Evolutionary conservation across 768 basidiomycete genomes (phyloP).

Genomic region (Mycena rebaudengoi): DNA sequence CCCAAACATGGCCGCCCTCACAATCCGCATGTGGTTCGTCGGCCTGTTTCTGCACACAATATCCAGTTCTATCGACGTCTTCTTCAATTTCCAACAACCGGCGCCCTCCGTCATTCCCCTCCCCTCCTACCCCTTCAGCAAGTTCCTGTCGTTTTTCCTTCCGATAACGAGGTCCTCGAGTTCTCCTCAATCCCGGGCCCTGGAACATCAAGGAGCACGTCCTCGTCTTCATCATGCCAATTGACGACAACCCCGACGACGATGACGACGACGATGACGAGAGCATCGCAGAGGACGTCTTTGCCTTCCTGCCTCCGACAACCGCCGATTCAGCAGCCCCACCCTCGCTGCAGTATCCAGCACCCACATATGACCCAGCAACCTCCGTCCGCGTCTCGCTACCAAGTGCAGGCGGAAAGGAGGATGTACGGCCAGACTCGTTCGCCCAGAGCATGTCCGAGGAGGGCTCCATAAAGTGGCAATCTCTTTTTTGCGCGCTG

Average conservation of each 20-base stretch:
- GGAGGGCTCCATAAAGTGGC: slow-evolving; percentile 62
- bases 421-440: slow-evolving; percentile 5
- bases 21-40: slow-evolving; percentile 84
- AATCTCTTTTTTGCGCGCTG: slow-evolving; percentile 26
- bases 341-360: slow-evolving; percentile 32
- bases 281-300: slow-evolving; percentile 84
- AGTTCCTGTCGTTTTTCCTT: slow-evolving; percentile 68
- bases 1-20: slow-evolving; percentile 79
- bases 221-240: slow-evolving; percentile 84
- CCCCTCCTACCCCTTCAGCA: slow-evolving; percentile 77
- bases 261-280: slow-evolving; percentile 70
- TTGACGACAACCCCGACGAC: slow-evolving; percentile 64
- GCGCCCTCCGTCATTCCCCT: slow-evolving; percentile 72
- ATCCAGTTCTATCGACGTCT: slow-evolving; percentile 47
- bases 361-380: slow-evolving; percentile 30
- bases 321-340: slow-evolving; percentile 69
- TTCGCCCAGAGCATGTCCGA: slow-evolving; percentile 31
- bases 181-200: slow-evolving; percentile 83
- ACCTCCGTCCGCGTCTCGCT: slow-evolving; percentile 20
- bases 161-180: slow-evolving; percentile 66
- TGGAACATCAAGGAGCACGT: slow-evolving; percentile 94
- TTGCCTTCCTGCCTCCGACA: slow-evolving; percentile 85
- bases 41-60: slow-evolving; percentile 70
- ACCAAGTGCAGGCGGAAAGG: slow-evolving; percentile 16
- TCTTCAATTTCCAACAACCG: slow-evolving; percentile 70